Conservation (phyloP, 2,329 filamentous ascomycete genomes). For the Parastagonospora avenae region DNA sequence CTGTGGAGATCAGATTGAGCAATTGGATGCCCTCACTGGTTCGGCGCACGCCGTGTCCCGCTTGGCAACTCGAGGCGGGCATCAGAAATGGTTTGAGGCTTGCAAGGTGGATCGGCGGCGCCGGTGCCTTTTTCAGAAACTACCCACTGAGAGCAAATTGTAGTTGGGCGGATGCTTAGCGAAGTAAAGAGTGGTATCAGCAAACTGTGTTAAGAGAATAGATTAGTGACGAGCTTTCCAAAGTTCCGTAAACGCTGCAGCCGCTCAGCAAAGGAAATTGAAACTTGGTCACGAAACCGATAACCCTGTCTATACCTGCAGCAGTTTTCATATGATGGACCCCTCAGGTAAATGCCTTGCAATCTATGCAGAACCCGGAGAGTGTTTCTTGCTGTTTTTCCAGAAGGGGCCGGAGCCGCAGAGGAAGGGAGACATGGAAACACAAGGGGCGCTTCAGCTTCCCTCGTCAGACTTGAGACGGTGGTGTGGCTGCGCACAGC, state of each 20-base stretch:
- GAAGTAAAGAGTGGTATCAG: background rate
- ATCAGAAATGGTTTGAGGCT: constrained; percentile 11
- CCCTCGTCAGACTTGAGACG: constrained; percentile 27
- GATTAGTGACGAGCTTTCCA: background rate
- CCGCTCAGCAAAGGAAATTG: constrained; percentile 4
- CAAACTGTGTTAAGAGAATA: background rate
- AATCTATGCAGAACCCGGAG: constrained; percentile 3
- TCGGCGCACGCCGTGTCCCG: constrained; percentile 12
- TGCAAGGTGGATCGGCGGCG: constrained; percentile 11
- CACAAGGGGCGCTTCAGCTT: background rate
- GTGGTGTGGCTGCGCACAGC: constrained; percentile 18
- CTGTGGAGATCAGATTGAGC: constrained; percentile 24
- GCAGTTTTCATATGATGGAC: background rate
- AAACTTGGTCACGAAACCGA: constrained; percentile 4
- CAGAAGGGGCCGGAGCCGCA: constrained; percentile 17
- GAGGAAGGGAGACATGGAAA: background rate
- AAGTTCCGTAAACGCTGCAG: constrained; percentile 11
- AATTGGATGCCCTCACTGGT: constrained; percentile 16
- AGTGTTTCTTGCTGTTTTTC: constrained; percentile 21
- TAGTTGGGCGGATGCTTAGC: background rate
- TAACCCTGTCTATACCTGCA: constrained; percentile 10
- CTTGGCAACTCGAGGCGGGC: constrained; percentile 16
- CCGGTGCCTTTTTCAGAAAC: constrained; percentile 1
- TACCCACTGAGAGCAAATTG: constrained; percentile 6
- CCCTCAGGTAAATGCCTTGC: background rate